These are phyloP conservation scores for Xylona heveae DNA, from an alignment of 495 filamentous ascomycete genomes.

Conservation along the genomic window DNA sequence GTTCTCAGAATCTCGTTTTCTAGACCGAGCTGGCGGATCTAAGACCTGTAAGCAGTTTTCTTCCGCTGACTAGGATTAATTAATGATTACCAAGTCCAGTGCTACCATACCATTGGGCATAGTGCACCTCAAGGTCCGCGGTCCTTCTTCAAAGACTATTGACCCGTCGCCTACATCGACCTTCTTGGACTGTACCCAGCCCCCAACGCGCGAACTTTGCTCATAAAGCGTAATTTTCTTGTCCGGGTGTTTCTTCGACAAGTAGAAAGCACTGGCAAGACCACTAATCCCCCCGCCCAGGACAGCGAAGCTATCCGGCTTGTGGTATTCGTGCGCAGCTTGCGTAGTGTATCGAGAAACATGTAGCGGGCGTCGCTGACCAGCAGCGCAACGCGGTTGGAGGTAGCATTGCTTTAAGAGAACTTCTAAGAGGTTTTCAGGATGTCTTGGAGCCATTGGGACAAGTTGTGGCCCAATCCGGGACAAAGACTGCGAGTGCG, in stretches of 20 bases:
- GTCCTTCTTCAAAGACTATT: slow-evolving; percentile 68
- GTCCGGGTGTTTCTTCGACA: slow-evolving; percentile 35
- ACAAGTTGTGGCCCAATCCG: too few species aligned
- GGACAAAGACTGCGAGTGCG: too few species aligned
- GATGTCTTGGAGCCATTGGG: neutral
- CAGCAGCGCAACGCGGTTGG: neutral
- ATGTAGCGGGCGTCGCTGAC: neutral
- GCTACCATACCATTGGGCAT: slow-evolving; percentile 24
- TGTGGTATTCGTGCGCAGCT: slow-evolving; percentile 10
- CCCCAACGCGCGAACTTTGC: slow-evolving; percentile 41
- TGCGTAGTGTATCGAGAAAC: too few species aligned
- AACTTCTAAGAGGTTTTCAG: slow-evolving; percentile 7
- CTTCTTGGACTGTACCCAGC: slow-evolving; percentile 58
- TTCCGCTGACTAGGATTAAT: neutral
- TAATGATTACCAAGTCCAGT: slow-evolving; percentile 32
- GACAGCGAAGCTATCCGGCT: slow-evolving; percentile 37
- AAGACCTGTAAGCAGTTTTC: neutral
- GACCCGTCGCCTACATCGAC: slow-evolving; percentile 35
- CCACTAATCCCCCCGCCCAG: slow-evolving; percentile 85
- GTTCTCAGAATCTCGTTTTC: slow-evolving; percentile 37
- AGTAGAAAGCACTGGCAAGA: slow-evolving; percentile 56
- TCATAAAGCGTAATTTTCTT: slow-evolving; percentile 63
- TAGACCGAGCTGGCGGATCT: slow-evolving; percentile 46
- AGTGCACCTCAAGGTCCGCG: slow-evolving; percentile 49
- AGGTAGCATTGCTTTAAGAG: slow-evolving; percentile 11